phyloP scores from a whole-genome alignment of 202 grass and related monocot species.

The Schoenoplectus tabernaemontani region DNA sequence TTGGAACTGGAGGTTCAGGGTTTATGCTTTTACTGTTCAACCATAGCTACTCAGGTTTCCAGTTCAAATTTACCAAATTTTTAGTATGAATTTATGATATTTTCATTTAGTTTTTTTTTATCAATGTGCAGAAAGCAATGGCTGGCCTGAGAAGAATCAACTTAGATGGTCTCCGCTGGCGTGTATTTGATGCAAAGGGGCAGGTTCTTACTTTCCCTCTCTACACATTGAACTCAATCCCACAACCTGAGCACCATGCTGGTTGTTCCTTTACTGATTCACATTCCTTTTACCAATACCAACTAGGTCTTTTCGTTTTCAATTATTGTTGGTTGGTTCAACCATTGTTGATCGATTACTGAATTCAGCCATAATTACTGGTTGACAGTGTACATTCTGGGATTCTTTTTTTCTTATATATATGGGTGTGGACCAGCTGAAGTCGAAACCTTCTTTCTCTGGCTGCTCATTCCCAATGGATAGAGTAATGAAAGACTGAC shows the following conservation, averaged over 20 bases:
- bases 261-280: not conserved
- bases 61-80: not conserved
- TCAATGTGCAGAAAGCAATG: slow-evolving; percentile 62
- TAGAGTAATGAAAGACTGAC: not conserved
- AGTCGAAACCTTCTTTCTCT: not conserved
- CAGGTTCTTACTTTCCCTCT: slow-evolving; percentile 38
- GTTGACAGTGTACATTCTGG: not conserved
- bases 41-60: not conserved
- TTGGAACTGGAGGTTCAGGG: not conserved
- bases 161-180: slow-evolving; percentile 79
- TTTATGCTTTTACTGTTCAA: not conserved
- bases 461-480: not conserved
- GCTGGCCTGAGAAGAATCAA: slow-evolving; percentile 89
- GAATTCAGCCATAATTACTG: not conserved
- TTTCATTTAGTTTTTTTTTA: slow-evolving; percentile 5
- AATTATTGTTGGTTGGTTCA: not conserved
- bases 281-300: not conserved
- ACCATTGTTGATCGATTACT: not conserved
- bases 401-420: not conserved
- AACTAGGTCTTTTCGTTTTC: not conserved
- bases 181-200: slow-evolving; percentile 93
- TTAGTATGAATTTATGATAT: not conserved
- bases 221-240: not conserved
- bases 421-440: not conserved
- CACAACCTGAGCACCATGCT: not conserved